Conservation (phyloP, 2,329 filamentous ascomycete genomes). For the Helminthosporium solani region DNA sequence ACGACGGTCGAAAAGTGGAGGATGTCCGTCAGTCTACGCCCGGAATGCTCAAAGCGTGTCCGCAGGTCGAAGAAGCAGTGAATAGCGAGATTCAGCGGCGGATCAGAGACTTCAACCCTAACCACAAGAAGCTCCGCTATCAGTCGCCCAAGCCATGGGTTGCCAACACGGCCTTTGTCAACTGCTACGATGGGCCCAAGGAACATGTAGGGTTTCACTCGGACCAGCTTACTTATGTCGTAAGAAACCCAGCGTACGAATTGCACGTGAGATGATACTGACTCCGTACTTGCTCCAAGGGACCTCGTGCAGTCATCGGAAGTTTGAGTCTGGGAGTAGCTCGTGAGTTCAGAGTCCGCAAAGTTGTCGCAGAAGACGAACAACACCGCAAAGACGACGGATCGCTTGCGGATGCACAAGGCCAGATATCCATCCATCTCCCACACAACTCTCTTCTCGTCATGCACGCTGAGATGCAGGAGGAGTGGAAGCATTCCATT, state of each 20-base stretch:
- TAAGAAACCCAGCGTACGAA: too few species aligned
- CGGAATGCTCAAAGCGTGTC: constrained; percentile 68
- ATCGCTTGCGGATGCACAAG: constrained; percentile 62
- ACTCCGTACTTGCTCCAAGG: constrained; percentile 36
- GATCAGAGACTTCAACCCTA: constrained; percentile 67
- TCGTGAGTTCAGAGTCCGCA: constrained; percentile 87
- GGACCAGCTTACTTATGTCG: constrained; percentile 86
- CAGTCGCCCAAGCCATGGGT: constrained; percentile 74
- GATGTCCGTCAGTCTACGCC: constrained; percentile 77
- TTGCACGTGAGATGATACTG: too few species aligned
- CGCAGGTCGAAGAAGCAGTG: constrained; percentile 70
- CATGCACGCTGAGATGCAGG: constrained; percentile 98
- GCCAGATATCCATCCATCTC: constrained; percentile 88
- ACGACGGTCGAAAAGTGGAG: constrained; percentile 75
- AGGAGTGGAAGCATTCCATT: constrained; percentile 92
- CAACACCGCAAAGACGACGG: constrained; percentile 40
- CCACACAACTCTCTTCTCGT: constrained; percentile 91
- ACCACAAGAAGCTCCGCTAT: constrained; percentile 70
- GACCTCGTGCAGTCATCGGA: constrained; percentile 83
- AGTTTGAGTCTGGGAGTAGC: constrained; percentile 87
- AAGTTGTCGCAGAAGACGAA: constrained; percentile 59
- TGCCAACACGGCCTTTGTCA: constrained; percentile 90
- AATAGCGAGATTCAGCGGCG: constrained; percentile 74
- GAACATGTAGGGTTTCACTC: constrained; percentile 90
- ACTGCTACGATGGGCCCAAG: constrained; percentile 81